A percentile compares a stretch with the other conserved stretches of the same genome.
Evolutionary conservation across 208 protist genomes (phyloP).

Genomic region (Trypanosoma mega): DNA sequence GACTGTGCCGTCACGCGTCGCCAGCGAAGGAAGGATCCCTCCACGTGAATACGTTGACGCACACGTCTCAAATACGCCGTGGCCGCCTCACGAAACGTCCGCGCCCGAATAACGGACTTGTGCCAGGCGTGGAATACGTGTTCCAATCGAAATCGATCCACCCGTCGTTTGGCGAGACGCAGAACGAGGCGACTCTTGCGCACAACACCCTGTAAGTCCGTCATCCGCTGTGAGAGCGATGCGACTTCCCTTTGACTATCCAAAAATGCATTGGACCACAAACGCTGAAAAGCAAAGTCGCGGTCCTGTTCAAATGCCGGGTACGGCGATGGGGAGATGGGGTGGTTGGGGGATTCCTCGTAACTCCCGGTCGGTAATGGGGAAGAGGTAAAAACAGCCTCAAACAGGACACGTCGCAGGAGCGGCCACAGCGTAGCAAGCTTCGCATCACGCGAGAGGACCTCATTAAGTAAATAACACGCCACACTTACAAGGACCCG

Average conservation of each 20-base stretch:
- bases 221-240: conserved; percentile 31
- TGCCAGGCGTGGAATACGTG: conserved; percentile 56
- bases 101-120: conserved; percentile 28
- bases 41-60: conserved; percentile 34
- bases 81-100: conserved; percentile 30
- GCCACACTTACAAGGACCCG: conserved; percentile 60
- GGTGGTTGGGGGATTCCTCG: no score
- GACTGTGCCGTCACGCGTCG: conserved; percentile 45
- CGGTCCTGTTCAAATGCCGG: conserved; percentile 22
- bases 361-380: no score
- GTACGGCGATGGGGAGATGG: background rate
- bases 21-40: conserved; percentile 72
- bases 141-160: conserved; percentile 29
- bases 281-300: conserved; percentile 52
- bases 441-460: conserved; percentile 49
- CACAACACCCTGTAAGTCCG: conserved; percentile 42
- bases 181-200: conserved; percentile 50
- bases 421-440: conserved; percentile 51
- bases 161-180: conserved; percentile 39
- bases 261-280: conserved; percentile 69
- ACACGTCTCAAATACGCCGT: conserved; percentile 36
- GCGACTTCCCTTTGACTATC: conserved; percentile 33
- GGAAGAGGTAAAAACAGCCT: conserved; percentile 60
- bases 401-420: conserved; percentile 59
- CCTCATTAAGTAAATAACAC: conserved; percentile 75